Evolutionary conservation across 768 basidiomycete species (phyloP), one percentile per base, ranked within the genome.

Genomic region (Coprinellus micaceus): DNA sequence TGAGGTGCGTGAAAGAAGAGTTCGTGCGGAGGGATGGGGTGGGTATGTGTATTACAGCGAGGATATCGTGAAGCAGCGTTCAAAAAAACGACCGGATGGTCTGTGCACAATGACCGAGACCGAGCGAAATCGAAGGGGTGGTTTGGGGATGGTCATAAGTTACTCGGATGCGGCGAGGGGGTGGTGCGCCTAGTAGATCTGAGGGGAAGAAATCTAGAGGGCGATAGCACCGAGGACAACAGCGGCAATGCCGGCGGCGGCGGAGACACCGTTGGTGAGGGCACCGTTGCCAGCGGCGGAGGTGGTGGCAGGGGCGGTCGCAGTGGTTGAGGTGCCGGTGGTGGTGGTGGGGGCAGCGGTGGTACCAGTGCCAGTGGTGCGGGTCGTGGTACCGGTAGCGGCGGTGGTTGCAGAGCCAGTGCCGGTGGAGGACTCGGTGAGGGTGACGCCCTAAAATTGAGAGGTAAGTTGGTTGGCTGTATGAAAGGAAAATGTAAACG

Each of bases 391-490:
- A 44, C 56, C n/a, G 24, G 25, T 48, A 56, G 58, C 19, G 26
- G 60, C 48, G n/a, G 63, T 40, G 19, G 60, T 30, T 13, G 60
- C 30, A 28, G 60, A 47, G 47, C 54, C 22, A 29, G 52, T 51
- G 41, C 61, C 39, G 41, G 61, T 24, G 28, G 55, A 45, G 25
- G 57, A 19, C 48, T 57, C 51, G 39, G 63, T 57, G 21, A 86
- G 68, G 5, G 79, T 82, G 4, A 86, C 80, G 56, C 82, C 82
- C 83, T 85, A 59, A 29, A 57, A 26, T 28, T 25, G 43, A 51
- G 52, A 43, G 56, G n/a, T 33, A 33, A 47, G 40, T 11, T 6
- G 45, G 44, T 40, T 44, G 40, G 26, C 4, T 46, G 48, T 11
- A 21, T 44, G 22, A 2, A 33, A 41, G 43, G 36, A 25, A n/a